Evolutionary conservation across 108 stramenopile species (phyloP), one percentile per base, ranked within the genome.

Genomic region (Nitzschia putrida): DNA sequence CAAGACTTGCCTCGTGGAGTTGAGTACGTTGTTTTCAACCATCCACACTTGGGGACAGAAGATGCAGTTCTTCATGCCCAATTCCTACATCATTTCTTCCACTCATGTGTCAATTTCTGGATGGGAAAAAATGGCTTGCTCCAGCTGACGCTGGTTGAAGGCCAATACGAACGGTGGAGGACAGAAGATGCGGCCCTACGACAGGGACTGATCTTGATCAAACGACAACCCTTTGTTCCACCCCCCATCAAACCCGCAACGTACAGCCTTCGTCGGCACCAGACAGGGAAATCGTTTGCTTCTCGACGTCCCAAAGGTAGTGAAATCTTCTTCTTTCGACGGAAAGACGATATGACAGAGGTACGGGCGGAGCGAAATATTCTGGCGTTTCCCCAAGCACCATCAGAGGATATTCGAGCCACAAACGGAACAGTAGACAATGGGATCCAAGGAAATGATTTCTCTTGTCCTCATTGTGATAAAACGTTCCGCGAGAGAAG

Each of bases 11-110:
- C 38, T 8, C 14, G 38, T 40, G 3, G 20, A 3, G 76, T 65
- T 23, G 77, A 86, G 54, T 81, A 76, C 64, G 86, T 95, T 26
- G 79, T 95, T 18, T 95, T 95, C 74, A 81, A 95, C 65, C 94
- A 95, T 77, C 94, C 94, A 6, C 94, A 95, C 54, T 67, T 95
- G 64, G 94, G 89, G 2, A 84, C 64, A n/a, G 94, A 95, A 79
- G 81, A 89, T 68, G 84, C 86, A 26, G 51, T 61, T 40, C 78
- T 79, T 6, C 94, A 95, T 82, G 67, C 56, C 13, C 69, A 85
- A 20, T 95, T 95, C 73, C 73, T 95, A 10, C 64, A 61, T 25
- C 94, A 95, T 74, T 79, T 95, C 40, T 90, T 95, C 53, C 76
- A 91, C 76, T 74, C 88, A 5, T 80, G 71, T 9, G 25, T 18